A percentile compares a stretch with the other conserved stretches of the same genome.
phyloP scores from a whole-genome alignment of 495 filamentous ascomycete species.

The Daldinia vernicosa region DNA sequence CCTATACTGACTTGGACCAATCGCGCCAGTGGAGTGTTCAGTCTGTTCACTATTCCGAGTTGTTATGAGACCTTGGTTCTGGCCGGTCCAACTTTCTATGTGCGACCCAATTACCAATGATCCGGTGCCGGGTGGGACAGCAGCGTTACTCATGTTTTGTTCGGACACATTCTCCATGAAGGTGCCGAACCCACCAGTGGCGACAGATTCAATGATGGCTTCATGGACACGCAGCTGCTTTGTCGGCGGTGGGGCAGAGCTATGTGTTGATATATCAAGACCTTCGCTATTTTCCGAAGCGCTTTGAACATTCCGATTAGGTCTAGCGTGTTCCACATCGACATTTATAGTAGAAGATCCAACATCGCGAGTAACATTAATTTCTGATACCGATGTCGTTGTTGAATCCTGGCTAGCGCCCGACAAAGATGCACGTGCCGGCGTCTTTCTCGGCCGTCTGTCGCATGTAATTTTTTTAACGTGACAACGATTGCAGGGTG shows the following conservation, averaged over 20 bases:
- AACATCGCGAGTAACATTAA: not conserved
- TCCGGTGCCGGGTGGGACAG: not conserved
- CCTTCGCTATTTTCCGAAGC: not conserved
- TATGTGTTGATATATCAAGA: not conserved
- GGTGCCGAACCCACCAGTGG: not conserved
- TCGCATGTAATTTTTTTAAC: slow-evolving; percentile 14
- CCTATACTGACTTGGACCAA: slow-evolving; percentile 5
- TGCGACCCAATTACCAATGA: not conserved
- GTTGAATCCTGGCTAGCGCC: not conserved
- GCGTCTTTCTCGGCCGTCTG: not conserved
- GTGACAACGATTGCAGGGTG: slow-evolving; percentile 23
- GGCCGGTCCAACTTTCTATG: not conserved
- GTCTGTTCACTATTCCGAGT: not conserved
- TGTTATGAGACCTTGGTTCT: not conserved
- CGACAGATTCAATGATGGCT: slow-evolving; percentile 1
- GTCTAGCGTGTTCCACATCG: not conserved
- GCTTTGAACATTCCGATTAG: not conserved
- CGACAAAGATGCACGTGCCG: not conserved
- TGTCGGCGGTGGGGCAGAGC: not conserved
- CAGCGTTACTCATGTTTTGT: not conserved
- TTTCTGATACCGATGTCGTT: not conserved
- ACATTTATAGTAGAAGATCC: not conserved
- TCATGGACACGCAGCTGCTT: not conserved
- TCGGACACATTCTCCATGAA: not conserved
- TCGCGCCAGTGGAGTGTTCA: not conserved